These are phyloP conservation scores for Comarum palustre DNA, from an alignment of 306 rosid genomes.

Conservation along the genomic window DNA sequence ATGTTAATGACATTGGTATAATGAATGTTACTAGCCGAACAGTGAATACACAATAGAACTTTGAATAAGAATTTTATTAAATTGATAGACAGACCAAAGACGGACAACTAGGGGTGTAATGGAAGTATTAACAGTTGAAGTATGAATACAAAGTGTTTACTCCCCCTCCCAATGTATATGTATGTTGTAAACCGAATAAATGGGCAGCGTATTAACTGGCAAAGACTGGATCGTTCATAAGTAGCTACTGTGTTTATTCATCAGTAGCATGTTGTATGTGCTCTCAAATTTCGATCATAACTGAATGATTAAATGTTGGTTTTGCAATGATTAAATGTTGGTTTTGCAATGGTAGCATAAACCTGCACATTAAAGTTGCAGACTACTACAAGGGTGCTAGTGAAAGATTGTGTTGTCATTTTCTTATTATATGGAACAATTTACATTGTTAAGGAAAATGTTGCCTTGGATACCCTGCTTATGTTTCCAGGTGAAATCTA, in stretches of 20 bases:
- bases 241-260: background rate
- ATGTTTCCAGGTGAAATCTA: constrained; percentile 80
- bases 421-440: constrained; percentile 20
- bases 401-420: constrained; percentile 31
- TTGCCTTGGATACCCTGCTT: constrained; percentile 32
- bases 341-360: constrained; percentile 11
- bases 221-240: background rate
- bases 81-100: background rate
- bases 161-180: background rate
- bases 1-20: background rate
- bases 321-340: constrained; percentile 4
- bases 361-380: constrained; percentile 11
- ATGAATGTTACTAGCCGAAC: background rate
- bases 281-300: background rate
- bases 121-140: background rate
- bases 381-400: constrained; percentile 28
- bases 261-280: constrained; percentile 2
- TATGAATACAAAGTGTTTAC: too few species aligned
- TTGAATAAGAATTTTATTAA: background rate
- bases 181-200: background rate
- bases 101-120: background rate
- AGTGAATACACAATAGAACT: background rate
- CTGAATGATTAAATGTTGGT: constrained; percentile 1
- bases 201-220: background rate
- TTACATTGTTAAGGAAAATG: constrained; percentile 27